Evolutionary conservation across 352 stramenopile species (phyloP), one percentile per base, ranked within the genome.

Genomic region (Elongisporangium prolatum): DNA sequence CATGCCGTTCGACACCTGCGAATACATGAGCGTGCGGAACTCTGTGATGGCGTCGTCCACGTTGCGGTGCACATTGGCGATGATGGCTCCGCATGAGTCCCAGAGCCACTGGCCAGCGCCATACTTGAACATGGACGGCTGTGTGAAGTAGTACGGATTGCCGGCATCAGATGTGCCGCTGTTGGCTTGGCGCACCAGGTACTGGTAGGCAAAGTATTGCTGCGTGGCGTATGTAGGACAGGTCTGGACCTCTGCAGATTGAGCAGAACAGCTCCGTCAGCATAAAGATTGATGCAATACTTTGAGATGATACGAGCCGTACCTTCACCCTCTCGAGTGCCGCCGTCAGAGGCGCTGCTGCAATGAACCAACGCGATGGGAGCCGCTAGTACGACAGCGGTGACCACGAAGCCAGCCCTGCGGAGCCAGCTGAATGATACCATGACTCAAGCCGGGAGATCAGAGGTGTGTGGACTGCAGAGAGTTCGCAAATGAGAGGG

Each of bases 121-220:
- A 22, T 65, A 65, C 49, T 65, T 65, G 53, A 65, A 60, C 37
- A 65, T 40, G 28, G 59, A 65, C 16, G 59, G 59, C 48, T 65
- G 59, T 16, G 59, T 65, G 59, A 65, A 65, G 49, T 65, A 65
- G 53, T 65, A 65, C 25, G 47, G 20, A 21, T 65, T 50, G 11
- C 59, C 59, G 37, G 53, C 52, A 22, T 34, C 50, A 11, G 59
- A 65, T 16, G 59, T 65, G 13, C 59, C 59, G 8, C 47, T 65
- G 34, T 65, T 65, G 47, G 59, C 59, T 44, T 65, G 59, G 17
- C 59, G 59, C 9, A 60, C 59, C 16, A 65, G 59, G 37, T 60
- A 65, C 38, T 65, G 59, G 21, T 65, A 65, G 4, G 59, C 48
- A 21, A 40, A 65, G 48, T 65, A 60, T 53, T 65, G 59, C 20